A percentile compares a stretch with the other conserved stretches of the same genome.
These are phyloP conservation scores for Triglochin maritima DNA, from an alignment of 106 monocot species.

Conservation along the genomic window DNA sequence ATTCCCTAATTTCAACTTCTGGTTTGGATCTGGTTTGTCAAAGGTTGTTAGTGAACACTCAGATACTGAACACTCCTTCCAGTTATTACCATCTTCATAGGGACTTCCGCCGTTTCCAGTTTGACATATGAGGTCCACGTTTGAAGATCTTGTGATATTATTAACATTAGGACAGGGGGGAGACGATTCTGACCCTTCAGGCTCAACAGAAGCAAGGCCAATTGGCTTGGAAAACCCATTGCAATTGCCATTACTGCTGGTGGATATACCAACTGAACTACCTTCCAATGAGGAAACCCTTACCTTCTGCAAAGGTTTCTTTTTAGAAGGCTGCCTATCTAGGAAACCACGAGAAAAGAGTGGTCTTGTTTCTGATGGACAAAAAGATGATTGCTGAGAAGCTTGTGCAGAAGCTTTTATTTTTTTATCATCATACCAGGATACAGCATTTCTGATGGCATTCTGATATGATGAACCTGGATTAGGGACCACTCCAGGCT, in stretches of 20 bases:
- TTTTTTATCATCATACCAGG: not conserved
- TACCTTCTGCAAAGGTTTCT: conserved; percentile 5
- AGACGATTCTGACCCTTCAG: no score
- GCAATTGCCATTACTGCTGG: conserved; percentile 5
- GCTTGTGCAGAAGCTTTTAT: not conserved
- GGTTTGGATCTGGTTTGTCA: not conserved
- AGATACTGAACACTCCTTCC: no score
- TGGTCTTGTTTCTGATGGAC: conserved; percentile 9
- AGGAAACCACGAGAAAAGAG: conserved; percentile 29
- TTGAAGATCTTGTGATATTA: no score
- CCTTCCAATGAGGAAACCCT: not conserved
- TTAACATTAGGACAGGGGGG: no score
- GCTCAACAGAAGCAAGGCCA: not conserved
- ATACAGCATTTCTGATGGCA: not conserved
- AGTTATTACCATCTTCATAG: no score
- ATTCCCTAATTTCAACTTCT: not conserved
- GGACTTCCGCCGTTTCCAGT: no score
- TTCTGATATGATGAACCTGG: no score
- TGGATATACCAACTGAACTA: not conserved
- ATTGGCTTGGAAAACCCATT: conserved; percentile 6
- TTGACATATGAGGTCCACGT: no score
- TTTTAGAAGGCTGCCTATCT: not conserved
- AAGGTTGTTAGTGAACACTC: not conserved
- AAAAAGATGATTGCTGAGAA: not conserved
- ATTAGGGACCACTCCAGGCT: not conserved